Evolutionary conservation across 768 basidiomycete genomes (phyloP).

Genomic region (Multifurca ochricompacta): DNA sequence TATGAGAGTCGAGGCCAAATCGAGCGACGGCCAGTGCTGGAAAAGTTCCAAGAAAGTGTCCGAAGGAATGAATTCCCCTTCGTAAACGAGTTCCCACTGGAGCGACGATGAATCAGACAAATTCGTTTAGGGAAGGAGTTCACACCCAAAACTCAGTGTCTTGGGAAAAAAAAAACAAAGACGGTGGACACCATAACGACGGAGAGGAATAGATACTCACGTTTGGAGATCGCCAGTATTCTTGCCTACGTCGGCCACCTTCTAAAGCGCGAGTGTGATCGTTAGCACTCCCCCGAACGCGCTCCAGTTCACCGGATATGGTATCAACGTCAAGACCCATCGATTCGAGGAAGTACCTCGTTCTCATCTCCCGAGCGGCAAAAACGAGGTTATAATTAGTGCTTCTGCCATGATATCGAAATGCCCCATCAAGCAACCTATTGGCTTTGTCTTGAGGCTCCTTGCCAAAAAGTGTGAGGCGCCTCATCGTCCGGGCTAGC

Average conservation of each 20-base stretch:
- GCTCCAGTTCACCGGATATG: neutral
- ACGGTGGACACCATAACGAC: neutral
- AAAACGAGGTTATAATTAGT: constrained; percentile 7
- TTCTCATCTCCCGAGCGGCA: constrained; percentile 6
- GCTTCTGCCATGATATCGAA: constrained; percentile 20
- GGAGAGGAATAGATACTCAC: constrained; percentile 13
- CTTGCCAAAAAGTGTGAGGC: constrained; percentile 14
- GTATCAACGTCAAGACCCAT: neutral
- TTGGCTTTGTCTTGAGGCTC: constrained; percentile 12
- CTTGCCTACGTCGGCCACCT: constrained; percentile 2
- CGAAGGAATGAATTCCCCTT: constrained; percentile 33
- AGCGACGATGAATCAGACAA: neutral
- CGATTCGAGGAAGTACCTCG: constrained; percentile 5
- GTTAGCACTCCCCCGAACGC: neutral
- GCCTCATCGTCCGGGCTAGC: constrained; percentile 9
- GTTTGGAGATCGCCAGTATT: constrained; percentile 17
- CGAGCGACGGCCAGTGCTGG: constrained; percentile 51
- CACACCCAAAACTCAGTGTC: neutral
- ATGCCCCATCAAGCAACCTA: constrained; percentile 8
- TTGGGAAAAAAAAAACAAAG: neutral
- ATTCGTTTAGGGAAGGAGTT: too few relatives aligned
- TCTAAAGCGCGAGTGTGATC: neutral
- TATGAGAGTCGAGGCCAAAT: constrained; percentile 53
- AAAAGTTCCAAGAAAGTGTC: constrained; percentile 29
- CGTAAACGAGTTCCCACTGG: constrained; percentile 55